These are phyloP conservation scores for Rhodotorula diobovata DNA, from an alignment of 768 basidiomycete species.

Conservation along the genomic window DNA sequence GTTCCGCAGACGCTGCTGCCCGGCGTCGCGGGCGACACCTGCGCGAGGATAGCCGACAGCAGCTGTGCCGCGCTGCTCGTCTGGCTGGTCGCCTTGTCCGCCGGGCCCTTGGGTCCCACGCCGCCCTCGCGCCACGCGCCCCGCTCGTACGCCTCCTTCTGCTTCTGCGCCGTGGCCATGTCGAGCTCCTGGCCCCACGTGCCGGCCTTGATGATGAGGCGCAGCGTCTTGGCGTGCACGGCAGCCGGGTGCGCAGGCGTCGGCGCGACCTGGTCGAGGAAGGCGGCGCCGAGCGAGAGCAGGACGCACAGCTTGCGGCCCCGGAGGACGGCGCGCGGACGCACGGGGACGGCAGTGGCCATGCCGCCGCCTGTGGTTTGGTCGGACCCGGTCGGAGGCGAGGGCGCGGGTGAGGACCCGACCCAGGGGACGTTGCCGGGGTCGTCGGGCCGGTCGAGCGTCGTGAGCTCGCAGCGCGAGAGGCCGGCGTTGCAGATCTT, in stretches of 20 bases:
- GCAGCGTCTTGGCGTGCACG: slow-evolving; percentile 10
- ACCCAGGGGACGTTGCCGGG: background rate
- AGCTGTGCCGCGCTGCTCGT: background rate
- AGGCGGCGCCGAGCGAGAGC: slow-evolving; percentile 5
- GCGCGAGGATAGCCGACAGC: background rate
- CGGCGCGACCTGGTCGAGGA: slow-evolving; percentile 11
- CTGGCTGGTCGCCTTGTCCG: background rate
- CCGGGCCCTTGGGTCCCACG: background rate
- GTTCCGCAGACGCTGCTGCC: too few relatives aligned
- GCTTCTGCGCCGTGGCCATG: background rate
- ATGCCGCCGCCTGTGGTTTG: too few relatives aligned
- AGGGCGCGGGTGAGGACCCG: background rate
- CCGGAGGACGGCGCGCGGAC: background rate
- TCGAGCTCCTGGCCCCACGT: background rate
- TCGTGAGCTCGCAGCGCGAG: slow-evolving; percentile 2
- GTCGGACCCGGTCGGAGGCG: background rate
- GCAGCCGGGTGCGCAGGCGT: slow-evolving; percentile 4
- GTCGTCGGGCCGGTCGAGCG: background rate
- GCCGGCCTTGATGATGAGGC: slow-evolving; percentile 3
- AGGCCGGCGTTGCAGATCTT: slow-evolving; percentile 15
- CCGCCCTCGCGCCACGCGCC: background rate
- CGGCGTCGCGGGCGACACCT: background rate
- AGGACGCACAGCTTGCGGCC: slow-evolving; percentile 3
- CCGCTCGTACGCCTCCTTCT: background rate
- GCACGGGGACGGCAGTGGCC: background rate